Evolutionary conservation across 1,139 yeast species (phyloP), one percentile per base, ranked within the genome.

Genomic region (Debaryomyces sp.): DNA sequence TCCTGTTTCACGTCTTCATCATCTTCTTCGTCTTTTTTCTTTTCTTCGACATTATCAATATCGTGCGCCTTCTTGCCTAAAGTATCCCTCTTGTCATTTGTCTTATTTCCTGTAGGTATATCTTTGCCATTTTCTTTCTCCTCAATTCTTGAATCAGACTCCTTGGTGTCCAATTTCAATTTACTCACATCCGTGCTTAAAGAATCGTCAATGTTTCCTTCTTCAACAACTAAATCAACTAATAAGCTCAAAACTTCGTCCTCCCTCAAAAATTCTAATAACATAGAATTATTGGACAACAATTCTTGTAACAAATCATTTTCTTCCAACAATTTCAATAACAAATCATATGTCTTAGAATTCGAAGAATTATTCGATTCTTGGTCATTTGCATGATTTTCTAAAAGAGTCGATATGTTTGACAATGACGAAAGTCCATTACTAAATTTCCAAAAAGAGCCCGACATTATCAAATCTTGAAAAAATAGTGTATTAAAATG

Each of bases 361-460:
- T 56, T 53, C 47, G 53, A 56, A 18, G 53, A 44, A 12, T 65
- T 66, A 39, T 62, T 67, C 34, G 62, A 61, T 42, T 67, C 70
- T 33, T 63, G 64, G 40, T 62, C 63, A 44, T 63, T 59, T 26
- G 66, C 67, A 44, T 81, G 77, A 54, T 76, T 75, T 57, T 87
- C 89, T 54, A 94, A 77, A 42, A 92, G 76, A 48, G 85, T 84
- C 54, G 89, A 84, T 49, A 92, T 84, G 51, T 88, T 81, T 8
- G 92, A 84, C 43, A 85, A 81, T 45, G 90, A 82, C 45, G 91
- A 82, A 66, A 88, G 88, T 54, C 90, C 94, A 66, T 86, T 88
- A 49, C 92, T 89, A 68, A 89, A 88, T 67, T 89, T 87, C 98
- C 98, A 92, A 68, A 91, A 92, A 40, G 94, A 81, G 30, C 89